phyloP scores from a whole-genome alignment of 495 filamentous ascomycete species.

The Tuber brumale region DNA sequence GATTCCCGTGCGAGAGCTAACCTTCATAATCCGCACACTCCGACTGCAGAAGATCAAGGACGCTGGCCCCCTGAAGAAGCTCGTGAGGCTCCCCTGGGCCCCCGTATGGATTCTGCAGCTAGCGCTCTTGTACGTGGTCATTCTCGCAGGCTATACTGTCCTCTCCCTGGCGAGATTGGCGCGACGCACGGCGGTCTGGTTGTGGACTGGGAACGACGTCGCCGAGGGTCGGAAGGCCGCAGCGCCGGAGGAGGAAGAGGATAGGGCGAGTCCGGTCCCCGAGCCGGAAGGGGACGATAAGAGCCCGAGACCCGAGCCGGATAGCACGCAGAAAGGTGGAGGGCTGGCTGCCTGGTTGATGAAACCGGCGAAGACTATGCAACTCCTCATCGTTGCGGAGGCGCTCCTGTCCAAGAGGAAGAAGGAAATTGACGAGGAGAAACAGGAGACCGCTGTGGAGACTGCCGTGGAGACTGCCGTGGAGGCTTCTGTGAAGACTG shows the following conservation, averaged over 20 bases:
- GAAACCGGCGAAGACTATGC: neutral
- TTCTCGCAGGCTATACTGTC: neutral
- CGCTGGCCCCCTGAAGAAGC: neutral
- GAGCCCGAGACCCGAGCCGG: neutral
- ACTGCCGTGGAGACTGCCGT: no score
- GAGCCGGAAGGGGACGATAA: neutral
- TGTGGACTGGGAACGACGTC: neutral
- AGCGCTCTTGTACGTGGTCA: neutral
- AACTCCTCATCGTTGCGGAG: neutral
- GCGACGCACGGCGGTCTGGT: neutral
- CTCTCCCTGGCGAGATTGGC: neutral
- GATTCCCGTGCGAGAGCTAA: neutral
- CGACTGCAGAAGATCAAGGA: neutral
- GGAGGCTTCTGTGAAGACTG: no score
- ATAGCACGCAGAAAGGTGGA: neutral
- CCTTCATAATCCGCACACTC: neutral
- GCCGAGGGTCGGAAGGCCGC: neutral
- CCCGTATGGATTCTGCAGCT: neutral
- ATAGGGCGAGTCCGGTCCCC: no score
- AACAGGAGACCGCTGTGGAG: no score
- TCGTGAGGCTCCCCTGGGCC: neutral
- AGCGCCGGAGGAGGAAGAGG: neutral
- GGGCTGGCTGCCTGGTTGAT: neutral
- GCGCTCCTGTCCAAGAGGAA: neutral
- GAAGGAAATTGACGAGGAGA: no score